Percentiles rank a stretch among this genome's conserved stretches.
Evolutionary conservation across 1,139 yeast species (phyloP).

Genomic region (Yamadazyma dushanensis): DNA sequence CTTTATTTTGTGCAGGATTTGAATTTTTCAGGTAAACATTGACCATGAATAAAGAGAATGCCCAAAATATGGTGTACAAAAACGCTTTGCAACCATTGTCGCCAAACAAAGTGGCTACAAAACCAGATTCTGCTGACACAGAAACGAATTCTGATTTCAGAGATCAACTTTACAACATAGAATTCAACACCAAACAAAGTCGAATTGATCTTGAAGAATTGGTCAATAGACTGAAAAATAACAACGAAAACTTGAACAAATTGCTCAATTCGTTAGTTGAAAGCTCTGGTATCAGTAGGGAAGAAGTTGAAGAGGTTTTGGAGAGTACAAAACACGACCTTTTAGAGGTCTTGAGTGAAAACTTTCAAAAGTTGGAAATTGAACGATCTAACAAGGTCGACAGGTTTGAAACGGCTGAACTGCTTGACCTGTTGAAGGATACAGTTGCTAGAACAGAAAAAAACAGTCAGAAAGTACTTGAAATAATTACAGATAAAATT

Average conservation of each 20-base stretch:
- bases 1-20: no score
- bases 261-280: conserved; percentile 33
- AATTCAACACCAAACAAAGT: conserved; percentile 36
- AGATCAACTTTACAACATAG: conserved; percentile 31
- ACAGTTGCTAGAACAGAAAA: no score
- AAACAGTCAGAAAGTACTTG: no score
- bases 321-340: conserved; percentile 13
- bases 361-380: no score
- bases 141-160: neutral
- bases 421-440: no score
- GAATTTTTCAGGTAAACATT: no score
- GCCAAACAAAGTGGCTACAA: conserved; percentile 3
- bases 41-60: neutral
- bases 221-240: conserved; percentile 42
- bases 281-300: conserved; percentile 23
- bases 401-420: no score
- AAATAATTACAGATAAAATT: no score
- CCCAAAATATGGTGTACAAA: neutral
- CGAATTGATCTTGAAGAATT: conserved; percentile 38
- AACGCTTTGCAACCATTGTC: conserved; percentile 8
- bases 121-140: neutral
- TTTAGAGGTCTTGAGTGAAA: conserved; percentile 22
- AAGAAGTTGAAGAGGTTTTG: conserved; percentile 18
- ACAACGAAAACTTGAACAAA: conserved; percentile 39
- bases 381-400: no score